phyloP scores from a whole-genome alignment of 2,329 filamentous ascomycete genomes.

The Aureobasidium lini region DNA sequence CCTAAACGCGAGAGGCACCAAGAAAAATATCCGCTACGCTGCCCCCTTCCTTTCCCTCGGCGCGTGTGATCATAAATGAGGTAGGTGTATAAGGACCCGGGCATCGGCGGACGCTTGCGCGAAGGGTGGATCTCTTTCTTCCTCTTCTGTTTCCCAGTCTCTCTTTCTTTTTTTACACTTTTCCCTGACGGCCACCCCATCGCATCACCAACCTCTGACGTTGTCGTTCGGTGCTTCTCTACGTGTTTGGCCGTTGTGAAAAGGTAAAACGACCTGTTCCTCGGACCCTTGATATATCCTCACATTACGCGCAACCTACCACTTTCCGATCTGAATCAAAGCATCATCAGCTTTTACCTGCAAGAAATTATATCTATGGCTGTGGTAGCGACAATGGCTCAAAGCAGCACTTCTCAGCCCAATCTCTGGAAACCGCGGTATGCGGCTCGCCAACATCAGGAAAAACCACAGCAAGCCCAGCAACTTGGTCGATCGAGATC shows the following conservation, averaged over 20 bases:
- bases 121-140: conserved; percentile 9
- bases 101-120: conserved; percentile 9
- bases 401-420: conserved; percentile 11
- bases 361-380: background rate
- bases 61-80: conserved; percentile 6
- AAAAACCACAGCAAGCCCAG: conserved; percentile 6
- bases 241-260: conserved; percentile 2
- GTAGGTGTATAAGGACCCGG: conserved; percentile 7
- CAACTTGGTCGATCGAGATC: conserved; percentile 7
- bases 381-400: conserved; percentile 7
- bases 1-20: background rate
- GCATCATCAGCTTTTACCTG: background rate
- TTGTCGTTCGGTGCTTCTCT: conserved; percentile 9
- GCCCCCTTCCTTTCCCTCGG: background rate
- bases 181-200: background rate
- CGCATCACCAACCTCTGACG: conserved; percentile 9
- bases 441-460: conserved; percentile 6
- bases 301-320: background rate
- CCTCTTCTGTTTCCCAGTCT: background rate
- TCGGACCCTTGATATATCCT: background rate
- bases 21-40: background rate
- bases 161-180: background rate
- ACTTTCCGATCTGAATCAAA: background rate
- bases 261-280: background rate
- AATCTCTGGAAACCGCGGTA: conserved; percentile 10